Evolutionary conservation across 306 rosid species (phyloP).

Genomic region (barrel medic (Medicago truncatula)): DNA sequence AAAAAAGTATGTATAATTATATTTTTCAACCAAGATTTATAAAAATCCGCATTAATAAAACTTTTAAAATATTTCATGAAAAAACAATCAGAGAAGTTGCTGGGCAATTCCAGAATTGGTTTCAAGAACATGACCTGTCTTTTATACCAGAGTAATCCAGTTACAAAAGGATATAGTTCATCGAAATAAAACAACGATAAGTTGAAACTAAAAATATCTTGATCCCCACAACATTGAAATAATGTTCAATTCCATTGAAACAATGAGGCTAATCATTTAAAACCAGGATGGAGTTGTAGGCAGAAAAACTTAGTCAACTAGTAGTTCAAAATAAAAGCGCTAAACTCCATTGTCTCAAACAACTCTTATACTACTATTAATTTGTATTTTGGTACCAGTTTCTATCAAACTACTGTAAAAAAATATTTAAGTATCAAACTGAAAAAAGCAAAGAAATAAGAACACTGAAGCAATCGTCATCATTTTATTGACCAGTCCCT

Average conservation of each 20-base stretch:
- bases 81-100: neutral
- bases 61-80: neutral
- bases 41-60: constrained; percentile 12
- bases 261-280: neutral
- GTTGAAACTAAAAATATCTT: neutral
- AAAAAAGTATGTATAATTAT: neutral
- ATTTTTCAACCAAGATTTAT: neutral
- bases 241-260: neutral
- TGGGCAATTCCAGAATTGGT: neutral
- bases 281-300: neutral
- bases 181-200: neutral
- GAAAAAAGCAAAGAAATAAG: no score
- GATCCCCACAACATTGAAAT: constrained; percentile 12
- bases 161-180: neutral
- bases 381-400: no score
- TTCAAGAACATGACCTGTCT: constrained; percentile 9
- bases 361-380: neutral
- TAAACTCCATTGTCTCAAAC: neutral
- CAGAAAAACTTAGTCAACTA: neutral
- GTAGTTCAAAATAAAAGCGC: neutral
- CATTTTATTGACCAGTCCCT: constrained; percentile 16
- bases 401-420: no score
- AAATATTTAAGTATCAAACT: no score
- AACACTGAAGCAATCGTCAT: neutral
- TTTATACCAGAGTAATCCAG: neutral